Conservation (phyloP, 1,139 yeast genomes). For the Komagataea norvegica region DNA sequence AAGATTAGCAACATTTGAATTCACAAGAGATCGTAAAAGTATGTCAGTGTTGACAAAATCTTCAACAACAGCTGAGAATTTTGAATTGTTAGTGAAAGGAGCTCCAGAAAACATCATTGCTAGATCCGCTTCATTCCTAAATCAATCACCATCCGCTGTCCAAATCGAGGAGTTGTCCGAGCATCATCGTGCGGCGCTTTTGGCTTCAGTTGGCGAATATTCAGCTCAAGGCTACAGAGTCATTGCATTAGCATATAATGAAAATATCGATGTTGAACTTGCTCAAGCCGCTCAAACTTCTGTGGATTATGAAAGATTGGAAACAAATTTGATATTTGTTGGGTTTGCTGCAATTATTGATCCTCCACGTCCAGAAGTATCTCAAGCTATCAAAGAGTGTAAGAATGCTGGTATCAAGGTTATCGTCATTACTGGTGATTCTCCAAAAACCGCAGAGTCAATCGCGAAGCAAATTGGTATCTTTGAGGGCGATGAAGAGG, state of each 20-base stretch:
- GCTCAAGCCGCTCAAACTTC: conserved; percentile 28
- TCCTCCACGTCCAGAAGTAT: conserved; percentile 52
- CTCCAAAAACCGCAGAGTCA: conserved; percentile 49
- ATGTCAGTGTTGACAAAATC: conserved; percentile 43
- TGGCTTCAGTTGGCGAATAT: conserved; percentile 41
- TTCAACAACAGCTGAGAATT: conserved; percentile 11
- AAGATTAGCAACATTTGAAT: conserved; percentile 29
- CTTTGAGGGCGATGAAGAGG: conserved; percentile 34
- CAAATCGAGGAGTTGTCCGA: conserved; percentile 26
- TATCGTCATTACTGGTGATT: conserved; percentile 52
- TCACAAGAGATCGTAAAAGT: conserved; percentile 45
- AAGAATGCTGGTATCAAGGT: conserved; percentile 50
- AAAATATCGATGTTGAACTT: conserved; percentile 23
- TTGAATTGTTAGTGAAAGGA: conserved; percentile 43
- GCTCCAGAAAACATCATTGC: conserved; percentile 47
- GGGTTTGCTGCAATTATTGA: conserved; percentile 51
- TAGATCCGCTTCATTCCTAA: conserved; percentile 36
- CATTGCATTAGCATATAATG: conserved; percentile 58
- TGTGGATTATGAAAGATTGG: conserved; percentile 47
- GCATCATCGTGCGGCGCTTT: conserved; percentile 14
- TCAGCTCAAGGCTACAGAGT: conserved; percentile 71
- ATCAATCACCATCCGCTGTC: conserved; percentile 27
- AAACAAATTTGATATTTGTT: conserved; percentile 44
- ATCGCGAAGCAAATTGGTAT: conserved; percentile 50
- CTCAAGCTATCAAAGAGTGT: conserved; percentile 40